Conservation (phyloP, 805 yeast species). For the Suhomyces kilbournensis region DNA sequence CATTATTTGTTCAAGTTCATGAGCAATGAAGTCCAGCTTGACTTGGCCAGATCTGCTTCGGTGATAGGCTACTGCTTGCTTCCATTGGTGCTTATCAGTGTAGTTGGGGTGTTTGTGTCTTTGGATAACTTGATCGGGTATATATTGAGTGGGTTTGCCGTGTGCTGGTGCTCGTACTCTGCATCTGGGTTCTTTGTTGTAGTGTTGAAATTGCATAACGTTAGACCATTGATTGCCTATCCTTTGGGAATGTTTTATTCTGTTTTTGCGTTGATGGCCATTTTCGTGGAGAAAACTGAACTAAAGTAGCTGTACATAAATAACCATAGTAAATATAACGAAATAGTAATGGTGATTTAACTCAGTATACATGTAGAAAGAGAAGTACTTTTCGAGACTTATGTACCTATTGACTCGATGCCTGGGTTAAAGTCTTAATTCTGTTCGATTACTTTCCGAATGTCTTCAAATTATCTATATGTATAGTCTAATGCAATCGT, state of each 20-base stretch:
- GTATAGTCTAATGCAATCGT: no score
- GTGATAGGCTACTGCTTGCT: slow-evolving; percentile 91
- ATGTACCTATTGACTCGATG: no score
- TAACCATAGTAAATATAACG: not conserved
- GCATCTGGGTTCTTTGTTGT: slow-evolving; percentile 91
- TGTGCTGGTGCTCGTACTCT: slow-evolving; percentile 88
- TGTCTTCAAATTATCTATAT: no score
- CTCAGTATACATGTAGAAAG: no score
- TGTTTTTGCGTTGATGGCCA: slow-evolving; percentile 93
- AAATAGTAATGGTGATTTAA: no score
- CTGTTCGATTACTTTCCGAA: no score
- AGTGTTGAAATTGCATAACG: slow-evolving; percentile 76
- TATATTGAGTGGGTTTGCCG: slow-evolving; percentile 59
- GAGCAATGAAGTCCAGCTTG: slow-evolving; percentile 63
- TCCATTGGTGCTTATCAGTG: slow-evolving; percentile 79
- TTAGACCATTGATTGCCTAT: slow-evolving; percentile 87
- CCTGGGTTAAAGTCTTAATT: no score
- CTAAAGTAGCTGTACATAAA: not conserved
- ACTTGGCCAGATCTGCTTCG: slow-evolving; percentile 73
- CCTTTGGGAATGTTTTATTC: slow-evolving; percentile 90
- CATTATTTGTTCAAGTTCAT: slow-evolving; percentile 83
- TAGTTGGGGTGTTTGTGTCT: slow-evolving; percentile 61
- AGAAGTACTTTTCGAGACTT: no score
- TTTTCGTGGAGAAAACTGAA: slow-evolving; percentile 55
- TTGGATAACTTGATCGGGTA: slow-evolving; percentile 79